phyloP scores from a whole-genome alignment of 2,329 filamentous ascomycete genomes.

The Whalleya microplaca region DNA sequence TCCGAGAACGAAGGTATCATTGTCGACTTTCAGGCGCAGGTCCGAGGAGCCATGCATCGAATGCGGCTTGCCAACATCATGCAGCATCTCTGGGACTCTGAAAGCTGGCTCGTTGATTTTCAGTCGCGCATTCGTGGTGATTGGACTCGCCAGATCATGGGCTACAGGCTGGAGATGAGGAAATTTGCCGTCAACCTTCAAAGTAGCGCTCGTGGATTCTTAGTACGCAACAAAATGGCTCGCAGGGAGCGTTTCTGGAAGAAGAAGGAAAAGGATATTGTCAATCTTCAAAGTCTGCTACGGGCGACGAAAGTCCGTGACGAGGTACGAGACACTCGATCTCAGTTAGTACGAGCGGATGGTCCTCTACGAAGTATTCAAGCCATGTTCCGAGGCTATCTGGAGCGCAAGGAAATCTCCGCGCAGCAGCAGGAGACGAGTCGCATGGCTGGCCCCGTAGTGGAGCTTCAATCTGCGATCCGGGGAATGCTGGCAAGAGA shows the following conservation, averaged over 20 bases:
- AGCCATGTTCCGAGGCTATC: slow-evolving; percentile 67
- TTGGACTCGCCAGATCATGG: slow-evolving; percentile 80
- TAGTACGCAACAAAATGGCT: slow-evolving; percentile 67
- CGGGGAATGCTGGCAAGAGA: slow-evolving; percentile 68
- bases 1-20: slow-evolving; percentile 74
- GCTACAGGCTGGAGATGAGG: slow-evolving; percentile 82
- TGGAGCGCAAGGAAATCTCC: slow-evolving; percentile 62
- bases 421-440: slow-evolving; percentile 60
- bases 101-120: slow-evolving; percentile 76
- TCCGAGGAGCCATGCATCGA: slow-evolving; percentile 78
- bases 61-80: slow-evolving; percentile 79
- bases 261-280: slow-evolving; percentile 70
- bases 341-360: slow-evolving; percentile 64
- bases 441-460: slow-evolving; percentile 54
- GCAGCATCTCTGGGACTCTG: slow-evolving; percentile 87
- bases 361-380: slow-evolving; percentile 69
- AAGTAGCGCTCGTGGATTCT: slow-evolving; percentile 74
- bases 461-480: slow-evolving; percentile 66
- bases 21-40: slow-evolving; percentile 82
- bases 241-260: slow-evolving; percentile 71
- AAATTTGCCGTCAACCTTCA: slow-evolving; percentile 80
- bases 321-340: slow-evolving; percentile 58
- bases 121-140: slow-evolving; percentile 88
- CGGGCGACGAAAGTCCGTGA: slow-evolving; percentile 68
- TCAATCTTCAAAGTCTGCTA: slow-evolving; percentile 81